Percentiles rank a stretch among this genome's conserved stretches.
Evolutionary conservation across 2,329 filamentous ascomycete genomes (phyloP).

Genomic region (Trichocomaceae sp.): DNA sequence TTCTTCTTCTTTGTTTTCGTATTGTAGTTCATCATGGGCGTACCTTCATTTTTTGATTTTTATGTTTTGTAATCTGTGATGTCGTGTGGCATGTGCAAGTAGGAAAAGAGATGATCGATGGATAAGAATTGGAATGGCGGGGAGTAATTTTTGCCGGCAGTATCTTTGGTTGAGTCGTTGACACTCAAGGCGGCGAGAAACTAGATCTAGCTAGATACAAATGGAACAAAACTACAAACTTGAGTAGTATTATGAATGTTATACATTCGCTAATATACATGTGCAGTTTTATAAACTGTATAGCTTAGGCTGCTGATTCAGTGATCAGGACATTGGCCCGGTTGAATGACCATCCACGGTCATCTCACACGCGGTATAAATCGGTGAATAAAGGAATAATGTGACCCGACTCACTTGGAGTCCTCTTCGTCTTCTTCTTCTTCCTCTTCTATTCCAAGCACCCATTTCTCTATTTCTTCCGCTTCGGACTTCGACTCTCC

Average conservation of each 20-base stretch:
- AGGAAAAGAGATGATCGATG: not conserved
- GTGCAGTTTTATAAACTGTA: not conserved
- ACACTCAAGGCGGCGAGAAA: slow-evolving; percentile 1
- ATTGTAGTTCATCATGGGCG: not conserved
- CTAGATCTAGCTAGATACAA: not conserved
- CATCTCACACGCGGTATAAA: not conserved
- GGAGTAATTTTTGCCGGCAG: slow-evolving; percentile 10
- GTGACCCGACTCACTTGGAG: not conserved
- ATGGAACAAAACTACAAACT: not conserved
- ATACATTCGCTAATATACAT: not conserved
- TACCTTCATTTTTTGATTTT: not conserved
- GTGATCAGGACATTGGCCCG: not conserved
- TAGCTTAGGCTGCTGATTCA: not conserved
- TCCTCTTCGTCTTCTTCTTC: slow-evolving; percentile 10
- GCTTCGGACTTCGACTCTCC: slow-evolving; percentile 12
- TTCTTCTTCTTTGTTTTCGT: no score
- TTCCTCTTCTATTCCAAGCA: slow-evolving; percentile 13
- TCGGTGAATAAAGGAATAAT: not conserved
- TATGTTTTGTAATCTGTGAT: not conserved
- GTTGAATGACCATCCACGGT: not conserved
- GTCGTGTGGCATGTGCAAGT: not conserved
- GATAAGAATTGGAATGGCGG: not conserved
- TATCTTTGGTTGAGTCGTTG: not conserved
- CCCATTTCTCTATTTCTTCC: slow-evolving; percentile 10
- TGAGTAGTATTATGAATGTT: not conserved